phyloP scores from a whole-genome alignment of 2,329 filamentous ascomycete genomes.

The Penicillium glabrum region DNA sequence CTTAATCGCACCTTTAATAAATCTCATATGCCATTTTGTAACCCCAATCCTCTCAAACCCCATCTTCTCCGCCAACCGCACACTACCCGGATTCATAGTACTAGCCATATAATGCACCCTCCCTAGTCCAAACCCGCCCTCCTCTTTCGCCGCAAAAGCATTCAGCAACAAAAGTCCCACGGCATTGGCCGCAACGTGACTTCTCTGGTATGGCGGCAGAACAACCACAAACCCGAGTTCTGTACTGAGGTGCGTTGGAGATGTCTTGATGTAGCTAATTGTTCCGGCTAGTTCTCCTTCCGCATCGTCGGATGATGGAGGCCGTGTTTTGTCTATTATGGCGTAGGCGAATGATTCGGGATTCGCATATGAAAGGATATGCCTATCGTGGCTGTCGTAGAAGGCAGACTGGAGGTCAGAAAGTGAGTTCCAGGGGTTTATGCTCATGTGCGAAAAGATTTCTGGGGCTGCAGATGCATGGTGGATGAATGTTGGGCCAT shows the following conservation, averaged over 20 bases:
- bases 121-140: constrained; percentile 12
- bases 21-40: constrained; percentile 18
- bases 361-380: constrained; percentile 17
- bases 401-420: constrained; percentile 11
- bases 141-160: constrained; percentile 3
- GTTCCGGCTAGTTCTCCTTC: constrained; percentile 20
- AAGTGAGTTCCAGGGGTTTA: constrained; percentile 4
- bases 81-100: constrained; percentile 16
- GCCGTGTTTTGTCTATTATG: constrained; percentile 18
- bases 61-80: constrained; percentile 16
- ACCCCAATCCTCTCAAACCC: constrained; percentile 16
- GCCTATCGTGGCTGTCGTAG: not conserved
- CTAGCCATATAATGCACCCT: constrained; percentile 17
- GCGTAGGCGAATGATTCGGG: constrained; percentile 18
- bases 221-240: constrained; percentile 22
- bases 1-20: constrained; percentile 9
- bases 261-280: constrained; percentile 16
- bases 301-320: constrained; percentile 10
- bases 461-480: constrained; percentile 7
- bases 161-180: constrained; percentile 14
- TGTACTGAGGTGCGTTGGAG: constrained; percentile 4
- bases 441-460: constrained; percentile 16
- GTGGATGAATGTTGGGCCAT: constrained; percentile 12
- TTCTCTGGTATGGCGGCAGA: constrained; percentile 19
- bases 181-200: constrained; percentile 14